Evolutionary conservation across 257 asterid species (phyloP).

Genomic region (Nicotiana sylvestris): DNA sequence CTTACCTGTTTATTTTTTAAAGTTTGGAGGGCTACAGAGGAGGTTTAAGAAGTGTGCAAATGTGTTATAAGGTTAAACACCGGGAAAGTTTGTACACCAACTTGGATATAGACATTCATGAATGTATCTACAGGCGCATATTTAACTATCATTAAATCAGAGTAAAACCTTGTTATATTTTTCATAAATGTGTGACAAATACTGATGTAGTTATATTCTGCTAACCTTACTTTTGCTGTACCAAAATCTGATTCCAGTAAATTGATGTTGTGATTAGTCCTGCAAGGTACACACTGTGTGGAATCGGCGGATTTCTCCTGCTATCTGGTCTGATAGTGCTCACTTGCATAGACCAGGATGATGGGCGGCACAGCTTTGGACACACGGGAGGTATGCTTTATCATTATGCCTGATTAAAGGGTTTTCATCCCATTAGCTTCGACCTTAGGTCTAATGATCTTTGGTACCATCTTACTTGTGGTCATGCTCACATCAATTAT

Average conservation of each 20-base stretch:
- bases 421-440: neutral
- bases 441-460: neutral
- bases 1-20: neutral
- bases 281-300: slow-evolving; percentile 60
- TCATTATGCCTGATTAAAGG: neutral
- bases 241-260: neutral
- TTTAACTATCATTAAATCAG: neutral
- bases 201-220: neutral
- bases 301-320: slow-evolving; percentile 65
- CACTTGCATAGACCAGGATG: slow-evolving; percentile 81
- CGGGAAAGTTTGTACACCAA: neutral
- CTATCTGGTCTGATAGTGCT: slow-evolving; percentile 58
- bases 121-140: neutral
- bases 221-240: neutral
- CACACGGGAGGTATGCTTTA: slow-evolving; percentile 71
- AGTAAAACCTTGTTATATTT: neutral
- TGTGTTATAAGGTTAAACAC: neutral
- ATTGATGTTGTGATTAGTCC: slow-evolving; percentile 32
- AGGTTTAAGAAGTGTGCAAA: neutral
- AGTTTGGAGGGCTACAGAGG: neutral
- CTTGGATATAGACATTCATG: neutral
- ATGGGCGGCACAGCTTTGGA: slow-evolving; percentile 89
- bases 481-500: neutral
- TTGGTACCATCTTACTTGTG: neutral
- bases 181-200: neutral